Evolutionary conservation across 179 eudicot species (phyloP).

Genomic region (Beta corolliflora): DNA sequence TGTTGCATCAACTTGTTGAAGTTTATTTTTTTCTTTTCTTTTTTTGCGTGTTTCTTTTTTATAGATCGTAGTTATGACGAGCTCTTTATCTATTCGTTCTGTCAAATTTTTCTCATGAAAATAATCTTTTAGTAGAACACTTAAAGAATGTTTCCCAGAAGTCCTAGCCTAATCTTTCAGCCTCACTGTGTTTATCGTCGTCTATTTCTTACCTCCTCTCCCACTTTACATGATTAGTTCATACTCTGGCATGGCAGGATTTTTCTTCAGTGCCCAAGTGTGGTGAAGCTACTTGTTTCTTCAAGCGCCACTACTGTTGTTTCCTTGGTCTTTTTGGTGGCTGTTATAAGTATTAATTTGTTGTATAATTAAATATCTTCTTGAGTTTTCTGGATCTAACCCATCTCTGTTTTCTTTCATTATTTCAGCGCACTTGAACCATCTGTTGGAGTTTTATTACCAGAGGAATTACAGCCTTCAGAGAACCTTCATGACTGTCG

Average conservation of each 20-base stretch:
- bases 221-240: background rate
- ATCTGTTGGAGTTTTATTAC: conserved; percentile 65
- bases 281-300: background rate
- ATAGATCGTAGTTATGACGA: background rate
- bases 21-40: background rate
- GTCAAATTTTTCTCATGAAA: too few relatives aligned
- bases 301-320: background rate
- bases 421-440: conserved; percentile 85
- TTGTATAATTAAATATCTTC: background rate
- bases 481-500: conserved; percentile 58
- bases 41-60: background rate
- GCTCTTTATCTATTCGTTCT: background rate
- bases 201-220: background rate
- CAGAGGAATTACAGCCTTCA: conserved; percentile 51
- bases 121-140: too few relatives aligned
- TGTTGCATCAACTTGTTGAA: background rate
- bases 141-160: background rate
- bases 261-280: background rate
- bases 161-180: background rate
- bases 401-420: background rate
- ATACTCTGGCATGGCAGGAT: background rate
- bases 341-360: too few relatives aligned
- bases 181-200: background rate
- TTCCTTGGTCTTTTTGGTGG: background rate
- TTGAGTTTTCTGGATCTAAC: background rate